Evolutionary conservation across 192 early-diverging fungal species (phyloP).

Genomic region (Umbelopsis isabellina): DNA sequence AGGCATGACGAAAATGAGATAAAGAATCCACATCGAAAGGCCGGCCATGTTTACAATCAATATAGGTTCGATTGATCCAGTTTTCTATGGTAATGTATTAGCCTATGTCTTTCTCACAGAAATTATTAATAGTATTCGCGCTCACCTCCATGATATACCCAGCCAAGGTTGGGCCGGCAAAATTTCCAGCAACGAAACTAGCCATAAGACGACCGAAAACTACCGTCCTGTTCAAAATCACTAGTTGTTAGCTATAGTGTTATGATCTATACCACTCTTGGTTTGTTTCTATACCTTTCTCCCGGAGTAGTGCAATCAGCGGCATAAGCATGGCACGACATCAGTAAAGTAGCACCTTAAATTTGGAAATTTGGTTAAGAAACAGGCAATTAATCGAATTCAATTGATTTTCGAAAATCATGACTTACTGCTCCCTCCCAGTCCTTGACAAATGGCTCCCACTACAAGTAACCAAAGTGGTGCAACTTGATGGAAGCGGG

Average conservation of each 20-base stretch:
- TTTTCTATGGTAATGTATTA: background rate
- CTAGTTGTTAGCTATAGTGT: background rate
- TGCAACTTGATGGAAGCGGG: background rate
- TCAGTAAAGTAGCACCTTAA: background rate
- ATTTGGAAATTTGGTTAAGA: background rate
- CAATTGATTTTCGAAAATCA: background rate
- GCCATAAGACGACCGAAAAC: slow-evolving; percentile 2
- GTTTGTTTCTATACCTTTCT: background rate
- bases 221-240: background rate
- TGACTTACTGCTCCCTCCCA: background rate
- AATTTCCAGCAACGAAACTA: background rate
- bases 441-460: background rate
- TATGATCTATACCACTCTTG: no score
- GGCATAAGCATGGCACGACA: background rate
- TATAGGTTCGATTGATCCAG: background rate
- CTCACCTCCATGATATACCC: background rate
- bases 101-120: background rate
- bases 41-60: background rate
- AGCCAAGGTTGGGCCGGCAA: background rate
- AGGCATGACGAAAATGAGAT: background rate
- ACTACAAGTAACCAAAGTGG: background rate
- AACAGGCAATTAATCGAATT: no score
- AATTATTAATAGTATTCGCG: background rate
- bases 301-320: background rate
- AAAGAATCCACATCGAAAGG: background rate